Evolutionary conservation across 768 basidiomycete genomes (phyloP).

Genomic region (Mycena belliarum): DNA sequence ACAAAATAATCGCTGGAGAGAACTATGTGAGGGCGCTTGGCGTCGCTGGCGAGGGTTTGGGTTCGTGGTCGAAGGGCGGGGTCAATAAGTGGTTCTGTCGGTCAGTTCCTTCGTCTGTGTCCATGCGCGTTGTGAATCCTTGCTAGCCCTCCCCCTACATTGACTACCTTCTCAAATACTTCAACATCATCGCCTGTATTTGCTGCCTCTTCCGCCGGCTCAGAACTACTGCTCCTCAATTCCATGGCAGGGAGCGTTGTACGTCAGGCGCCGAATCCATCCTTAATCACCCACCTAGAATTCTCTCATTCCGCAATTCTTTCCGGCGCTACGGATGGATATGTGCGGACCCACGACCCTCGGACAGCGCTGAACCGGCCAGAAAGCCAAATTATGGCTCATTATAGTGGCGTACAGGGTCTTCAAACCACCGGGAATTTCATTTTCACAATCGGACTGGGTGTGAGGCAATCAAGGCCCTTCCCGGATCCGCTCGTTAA

Average conservation of each 20-base stretch:
- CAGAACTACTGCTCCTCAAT: slow-evolving; percentile 72
- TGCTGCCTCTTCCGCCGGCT: slow-evolving; percentile 57
- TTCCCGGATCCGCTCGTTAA: slow-evolving; percentile 91
- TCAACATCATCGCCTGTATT: slow-evolving; percentile 53
- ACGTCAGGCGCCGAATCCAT: slow-evolving; percentile 56
- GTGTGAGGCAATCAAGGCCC: slow-evolving; percentile 86
- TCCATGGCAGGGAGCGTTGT: slow-evolving; percentile 67
- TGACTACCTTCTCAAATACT: slow-evolving; percentile 49
- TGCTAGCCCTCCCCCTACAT: slow-evolving; percentile 32
- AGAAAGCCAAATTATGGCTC: slow-evolving; percentile 65
- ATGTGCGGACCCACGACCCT: slow-evolving; percentile 69
- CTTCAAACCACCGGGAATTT: slow-evolving; percentile 79
- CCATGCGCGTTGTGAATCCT: slow-evolving; percentile 1
- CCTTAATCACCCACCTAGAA: slow-evolving; percentile 64
- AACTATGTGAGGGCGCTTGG: slow-evolving; percentile 72
- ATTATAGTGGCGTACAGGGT: slow-evolving; percentile 80
- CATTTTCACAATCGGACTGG: slow-evolving; percentile 85
- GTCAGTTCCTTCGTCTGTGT: slow-evolving; percentile 40
- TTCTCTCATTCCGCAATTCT: slow-evolving; percentile 64
- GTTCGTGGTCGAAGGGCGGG: slow-evolving; percentile 83
- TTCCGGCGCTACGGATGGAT: slow-evolving; percentile 74
- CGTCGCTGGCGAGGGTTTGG: slow-evolving; percentile 61
- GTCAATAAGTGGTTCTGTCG: slow-evolving; percentile 80
- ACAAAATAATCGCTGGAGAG: slow-evolving; percentile 77
- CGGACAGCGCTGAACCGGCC: slow-evolving; percentile 58